A percentile compares a stretch with the other conserved stretches of the same genome.
phyloP scores from a whole-genome alignment of 345 rosid genomes.

The Murraya paniculata region DNA sequence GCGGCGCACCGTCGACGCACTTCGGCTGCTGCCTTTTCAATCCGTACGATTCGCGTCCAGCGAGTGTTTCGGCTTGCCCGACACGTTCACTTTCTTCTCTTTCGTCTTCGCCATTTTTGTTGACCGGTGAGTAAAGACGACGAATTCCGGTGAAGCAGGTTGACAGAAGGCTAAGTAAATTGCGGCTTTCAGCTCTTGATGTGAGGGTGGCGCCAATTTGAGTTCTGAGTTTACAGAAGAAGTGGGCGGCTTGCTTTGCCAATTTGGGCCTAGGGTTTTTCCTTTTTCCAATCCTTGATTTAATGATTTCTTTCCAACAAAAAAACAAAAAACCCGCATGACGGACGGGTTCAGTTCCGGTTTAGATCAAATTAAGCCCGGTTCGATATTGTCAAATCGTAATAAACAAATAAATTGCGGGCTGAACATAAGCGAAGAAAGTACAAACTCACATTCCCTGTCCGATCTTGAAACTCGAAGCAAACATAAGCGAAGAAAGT shows the following conservation, averaged over 20 bases:
- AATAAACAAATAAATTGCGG: too few relatives aligned
- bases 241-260: background rate
- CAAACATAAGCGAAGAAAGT: background rate
- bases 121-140: background rate
- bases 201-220: too few relatives aligned
- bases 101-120: conserved; percentile 37
- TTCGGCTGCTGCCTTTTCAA: conserved; percentile 46
- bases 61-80: conserved; percentile 91
- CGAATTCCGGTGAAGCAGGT: background rate
- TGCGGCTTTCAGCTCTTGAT: too few relatives aligned
- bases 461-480: conserved; percentile 5
- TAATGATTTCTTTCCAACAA: too few relatives aligned
- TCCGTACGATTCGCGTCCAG: conserved; percentile 76
- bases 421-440: too few relatives aligned
- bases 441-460: background rate
- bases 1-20: conserved; percentile 77
- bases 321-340: too few relatives aligned
- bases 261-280: background rate
- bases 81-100: conserved; percentile 70
- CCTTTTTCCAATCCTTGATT: background rate
- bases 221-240: background rate
- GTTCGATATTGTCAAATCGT: too few relatives aligned
- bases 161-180: background rate
- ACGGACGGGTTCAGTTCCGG: too few relatives aligned
- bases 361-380: too few relatives aligned